Conservation (phyloP, 768 basidiomycete genomes). For the Mycena filopes region DNA sequence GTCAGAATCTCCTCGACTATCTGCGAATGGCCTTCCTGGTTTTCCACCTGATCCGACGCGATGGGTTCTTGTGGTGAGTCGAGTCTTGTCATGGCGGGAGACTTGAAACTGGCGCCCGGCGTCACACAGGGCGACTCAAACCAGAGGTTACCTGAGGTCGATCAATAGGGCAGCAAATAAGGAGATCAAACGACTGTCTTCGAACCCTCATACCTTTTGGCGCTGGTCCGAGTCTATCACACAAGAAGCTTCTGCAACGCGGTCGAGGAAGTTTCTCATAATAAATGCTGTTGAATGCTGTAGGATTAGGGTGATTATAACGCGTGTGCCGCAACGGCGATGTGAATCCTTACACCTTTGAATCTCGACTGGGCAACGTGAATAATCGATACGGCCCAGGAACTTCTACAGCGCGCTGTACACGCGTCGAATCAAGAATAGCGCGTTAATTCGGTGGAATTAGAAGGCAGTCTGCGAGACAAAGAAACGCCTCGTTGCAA, state of each 20-base stretch:
- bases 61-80: background rate
- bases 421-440: constrained; percentile 12
- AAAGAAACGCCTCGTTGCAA: constrained; percentile 29
- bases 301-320: constrained; percentile 1
- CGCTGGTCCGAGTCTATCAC: too few species aligned
- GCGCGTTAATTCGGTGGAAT: constrained; percentile 23
- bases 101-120: background rate
- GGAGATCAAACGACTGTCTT: too few species aligned
- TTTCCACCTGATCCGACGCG: background rate
- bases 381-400: background rate
- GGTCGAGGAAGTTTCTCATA: background rate
- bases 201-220: too few species aligned
- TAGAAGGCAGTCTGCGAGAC: constrained; percentile 20
- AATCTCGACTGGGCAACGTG: background rate
- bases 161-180: too few species aligned
- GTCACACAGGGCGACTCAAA: too few species aligned
- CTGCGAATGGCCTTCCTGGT: background rate
- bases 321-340: background rate
- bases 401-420: constrained; percentile 8
- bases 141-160: too few species aligned
- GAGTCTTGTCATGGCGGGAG: constrained; percentile 11
- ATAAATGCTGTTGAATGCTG: constrained; percentile 17
- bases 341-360: constrained; percentile 1
- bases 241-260: constrained; percentile 4
- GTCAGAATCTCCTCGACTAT: constrained; percentile 32